phyloP scores from a whole-genome alignment of 2,329 filamentous ascomycete genomes.

The Fusarium chaquense region DNA sequence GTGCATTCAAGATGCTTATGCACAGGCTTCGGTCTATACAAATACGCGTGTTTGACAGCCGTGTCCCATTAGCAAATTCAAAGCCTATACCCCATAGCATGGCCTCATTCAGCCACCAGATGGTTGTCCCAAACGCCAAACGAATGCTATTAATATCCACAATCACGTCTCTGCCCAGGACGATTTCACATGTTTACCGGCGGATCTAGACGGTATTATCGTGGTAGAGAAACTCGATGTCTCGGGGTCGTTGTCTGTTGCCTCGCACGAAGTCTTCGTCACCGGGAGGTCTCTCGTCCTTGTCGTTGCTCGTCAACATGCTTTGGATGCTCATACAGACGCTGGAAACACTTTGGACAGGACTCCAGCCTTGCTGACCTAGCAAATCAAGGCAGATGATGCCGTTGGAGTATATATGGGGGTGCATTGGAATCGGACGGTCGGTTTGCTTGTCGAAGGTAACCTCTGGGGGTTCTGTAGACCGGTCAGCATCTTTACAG shows the following conservation, averaged over 20 bases:
- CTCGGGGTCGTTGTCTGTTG: conserved; percentile 82
- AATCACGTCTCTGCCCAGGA: conserved; percentile 5
- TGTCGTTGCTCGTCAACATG: conserved; percentile 96
- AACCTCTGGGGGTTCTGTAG: conserved; percentile 90
- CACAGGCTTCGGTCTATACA: conserved; percentile 18
- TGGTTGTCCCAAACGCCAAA: conserved; percentile 41
- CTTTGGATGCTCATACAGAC: conserved; percentile 98
- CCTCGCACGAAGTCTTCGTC: conserved; percentile 89
- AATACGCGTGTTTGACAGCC: conserved; percentile 6
- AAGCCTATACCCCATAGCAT: conserved; percentile 28
- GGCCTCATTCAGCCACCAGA: conserved; percentile 15
- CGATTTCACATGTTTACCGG: not conserved
- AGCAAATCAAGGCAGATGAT: conserved; percentile 98
- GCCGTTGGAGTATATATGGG: conserved; percentile 97
- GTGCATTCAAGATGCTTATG: conserved; percentile 18
- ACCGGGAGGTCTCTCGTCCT: conserved; percentile 89
- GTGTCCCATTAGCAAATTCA: conserved; percentile 26
- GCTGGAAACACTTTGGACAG: conserved; percentile 96
- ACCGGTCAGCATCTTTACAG: conserved; percentile 15
- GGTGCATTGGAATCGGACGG: conserved; percentile 88
- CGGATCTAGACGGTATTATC: conserved; percentile 77
- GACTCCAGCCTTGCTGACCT: conserved; percentile 89
- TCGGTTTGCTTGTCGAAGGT: conserved; percentile 78
- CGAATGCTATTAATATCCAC: conserved; percentile 38
- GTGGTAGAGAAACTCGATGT: conserved; percentile 95